Evolutionary conservation across 495 filamentous ascomycete species (phyloP).

Genomic region (Aspergillus diversus): DNA sequence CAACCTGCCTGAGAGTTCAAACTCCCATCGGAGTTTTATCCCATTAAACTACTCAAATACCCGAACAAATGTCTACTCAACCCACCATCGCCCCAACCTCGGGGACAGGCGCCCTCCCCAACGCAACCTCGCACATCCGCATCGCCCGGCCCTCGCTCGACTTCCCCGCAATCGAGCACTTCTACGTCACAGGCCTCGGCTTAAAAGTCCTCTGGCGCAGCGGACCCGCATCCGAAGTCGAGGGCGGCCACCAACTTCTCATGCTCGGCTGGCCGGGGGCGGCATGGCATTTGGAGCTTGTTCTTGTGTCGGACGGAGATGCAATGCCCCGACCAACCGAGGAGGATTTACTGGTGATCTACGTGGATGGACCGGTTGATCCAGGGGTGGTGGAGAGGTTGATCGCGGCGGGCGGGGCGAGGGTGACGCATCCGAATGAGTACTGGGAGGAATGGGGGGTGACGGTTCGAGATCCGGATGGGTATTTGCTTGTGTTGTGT

Average conservation of each 20-base stretch:
- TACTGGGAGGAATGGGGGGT: slow-evolving; percentile 8
- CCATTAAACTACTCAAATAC: no score
- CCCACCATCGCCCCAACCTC: not conserved
- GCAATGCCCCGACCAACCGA: not conserved
- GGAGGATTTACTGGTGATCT: slow-evolving; percentile 1
- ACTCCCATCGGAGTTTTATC: no score
- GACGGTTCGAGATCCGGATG: slow-evolving; percentile 1
- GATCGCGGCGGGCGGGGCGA: not conserved
- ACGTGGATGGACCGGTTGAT: not conserved
- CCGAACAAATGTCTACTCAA: not conserved
- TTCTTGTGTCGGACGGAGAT: not conserved
- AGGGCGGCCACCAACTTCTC: not conserved
- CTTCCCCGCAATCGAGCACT: not conserved
- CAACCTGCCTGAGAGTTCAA: no score
- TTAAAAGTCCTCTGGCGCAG: slow-evolving; percentile 2
- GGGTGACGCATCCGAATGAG: not conserved
- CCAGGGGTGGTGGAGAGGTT: not conserved
- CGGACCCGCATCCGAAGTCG: not conserved
- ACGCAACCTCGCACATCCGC: not conserved
- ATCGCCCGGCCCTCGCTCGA: not conserved
- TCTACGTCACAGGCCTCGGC: slow-evolving; percentile 1
- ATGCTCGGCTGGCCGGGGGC: not conserved
- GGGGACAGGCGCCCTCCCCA: not conserved
- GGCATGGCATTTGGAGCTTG: not conserved
- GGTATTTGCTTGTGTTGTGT: slow-evolving; percentile 1